phyloP scores from a whole-genome alignment of 192 early-diverging fungal genomes.

The Hyaloraphidium curvatum region DNA sequence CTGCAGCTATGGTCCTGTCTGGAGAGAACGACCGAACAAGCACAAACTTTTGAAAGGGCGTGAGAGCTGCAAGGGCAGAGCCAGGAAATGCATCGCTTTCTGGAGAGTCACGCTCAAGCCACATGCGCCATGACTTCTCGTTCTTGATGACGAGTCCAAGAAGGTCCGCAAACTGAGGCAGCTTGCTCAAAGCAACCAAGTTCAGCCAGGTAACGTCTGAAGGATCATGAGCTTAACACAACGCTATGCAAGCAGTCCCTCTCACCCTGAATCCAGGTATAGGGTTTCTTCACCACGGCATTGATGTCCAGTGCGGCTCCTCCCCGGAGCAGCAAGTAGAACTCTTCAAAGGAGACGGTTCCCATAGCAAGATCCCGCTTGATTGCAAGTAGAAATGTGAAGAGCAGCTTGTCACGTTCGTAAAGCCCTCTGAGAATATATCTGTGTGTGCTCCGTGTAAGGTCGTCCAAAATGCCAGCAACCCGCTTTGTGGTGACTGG shows the following conservation, averaged over 20 bases:
- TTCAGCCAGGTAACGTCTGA: slow-evolving; percentile 50
- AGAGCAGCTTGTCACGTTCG: slow-evolving; percentile 40
- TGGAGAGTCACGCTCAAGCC: slow-evolving; percentile 44
- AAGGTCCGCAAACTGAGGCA: slow-evolving; percentile 40
- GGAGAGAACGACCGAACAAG: slow-evolving; percentile 38
- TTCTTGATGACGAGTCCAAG: slow-evolving; percentile 45
- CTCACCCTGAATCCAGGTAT: slow-evolving; percentile 48
- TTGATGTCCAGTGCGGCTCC: slow-evolving; percentile 46
- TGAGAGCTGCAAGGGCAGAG: slow-evolving; percentile 37
- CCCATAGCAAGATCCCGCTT: slow-evolving; percentile 37
- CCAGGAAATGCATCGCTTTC: slow-evolving; percentile 39
- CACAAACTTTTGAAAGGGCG: slow-evolving; percentile 34
- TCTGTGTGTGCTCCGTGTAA: slow-evolving; percentile 34
- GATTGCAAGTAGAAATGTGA: slow-evolving; percentile 34
- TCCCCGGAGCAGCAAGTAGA: slow-evolving; percentile 41
- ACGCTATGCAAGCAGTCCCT: too few species aligned
- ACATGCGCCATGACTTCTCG: slow-evolving; percentile 39
- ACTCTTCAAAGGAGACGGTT: slow-evolving; percentile 35
- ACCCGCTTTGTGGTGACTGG: slow-evolving; percentile 43
- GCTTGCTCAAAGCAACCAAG: slow-evolving; percentile 35
- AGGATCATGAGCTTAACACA: too few species aligned
- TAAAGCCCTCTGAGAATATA: slow-evolving; percentile 39
- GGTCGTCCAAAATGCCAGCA: slow-evolving; percentile 47
- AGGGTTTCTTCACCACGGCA: slow-evolving; percentile 40
- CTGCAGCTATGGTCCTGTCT: slow-evolving; percentile 42